A percentile compares a stretch with the other conserved stretches of the same genome.
phyloP scores from a whole-genome alignment of 495 filamentous ascomycete genomes.

The Penicillium angulare region DNA sequence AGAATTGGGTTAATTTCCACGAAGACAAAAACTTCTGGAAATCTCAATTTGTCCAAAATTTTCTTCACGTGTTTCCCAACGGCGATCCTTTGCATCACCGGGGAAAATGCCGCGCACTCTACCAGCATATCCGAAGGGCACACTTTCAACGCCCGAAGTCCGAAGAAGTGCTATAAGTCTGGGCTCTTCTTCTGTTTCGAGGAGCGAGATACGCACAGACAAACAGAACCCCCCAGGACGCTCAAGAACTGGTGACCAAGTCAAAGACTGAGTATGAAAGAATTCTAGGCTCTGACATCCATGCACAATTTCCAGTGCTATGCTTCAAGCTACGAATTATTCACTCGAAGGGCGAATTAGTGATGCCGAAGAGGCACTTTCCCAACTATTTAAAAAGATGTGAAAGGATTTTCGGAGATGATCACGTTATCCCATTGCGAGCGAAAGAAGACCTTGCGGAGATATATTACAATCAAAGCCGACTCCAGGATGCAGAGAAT shows the following conservation, averaged over 20 bases:
- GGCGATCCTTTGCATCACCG: neutral
- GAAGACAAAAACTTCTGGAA: neutral
- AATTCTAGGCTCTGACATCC: neutral
- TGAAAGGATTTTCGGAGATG: neutral
- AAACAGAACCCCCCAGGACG: neutral
- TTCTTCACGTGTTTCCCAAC: neutral
- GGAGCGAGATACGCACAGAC: neutral
- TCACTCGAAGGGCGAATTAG: neutral
- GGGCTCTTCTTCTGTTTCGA: neutral
- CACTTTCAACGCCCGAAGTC: neutral
- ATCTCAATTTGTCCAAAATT: neutral
- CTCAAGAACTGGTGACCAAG: neutral
- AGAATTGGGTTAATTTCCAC: constrained; percentile 25
- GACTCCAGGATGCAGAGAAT: neutral
- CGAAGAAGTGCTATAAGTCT: neutral
- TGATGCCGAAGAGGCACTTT: neutral
- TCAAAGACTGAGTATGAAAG: neutral
- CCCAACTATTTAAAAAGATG: neutral
- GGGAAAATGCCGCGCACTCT: neutral
- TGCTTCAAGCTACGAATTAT: neutral
- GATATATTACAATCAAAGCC: neutral
- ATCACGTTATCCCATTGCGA: neutral
- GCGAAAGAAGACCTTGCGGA: neutral
- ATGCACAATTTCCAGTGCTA: neutral
- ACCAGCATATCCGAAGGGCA: neutral